These are phyloP conservation scores for Lyophyllum atratum DNA, from an alignment of 768 basidiomycete species.

Conservation along the genomic window DNA sequence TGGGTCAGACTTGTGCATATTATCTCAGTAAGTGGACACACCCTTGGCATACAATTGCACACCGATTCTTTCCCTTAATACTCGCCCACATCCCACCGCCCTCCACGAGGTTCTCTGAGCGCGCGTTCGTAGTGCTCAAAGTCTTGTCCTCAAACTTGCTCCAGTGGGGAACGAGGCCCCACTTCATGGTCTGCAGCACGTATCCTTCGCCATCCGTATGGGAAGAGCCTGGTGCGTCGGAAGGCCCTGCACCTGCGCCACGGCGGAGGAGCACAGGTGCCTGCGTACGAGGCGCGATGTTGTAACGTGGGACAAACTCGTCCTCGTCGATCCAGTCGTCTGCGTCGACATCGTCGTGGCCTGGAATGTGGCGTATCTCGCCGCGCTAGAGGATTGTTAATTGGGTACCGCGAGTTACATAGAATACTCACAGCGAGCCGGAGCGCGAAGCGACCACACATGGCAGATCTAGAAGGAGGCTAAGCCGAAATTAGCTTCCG, in stretches of 20 bases:
- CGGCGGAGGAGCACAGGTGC: conserved; percentile 73
- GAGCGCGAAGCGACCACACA: conserved; percentile 70
- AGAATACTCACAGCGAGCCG: conserved; percentile 41
- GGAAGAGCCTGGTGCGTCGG: neutral
- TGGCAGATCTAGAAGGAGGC: conserved; percentile 22
- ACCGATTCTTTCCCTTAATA: conserved; percentile 81
- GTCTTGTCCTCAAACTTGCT: conserved; percentile 70
- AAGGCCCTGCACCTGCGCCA: conserved; percentile 16
- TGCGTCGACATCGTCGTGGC: conserved; percentile 43
- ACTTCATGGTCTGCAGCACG: conserved; percentile 82
- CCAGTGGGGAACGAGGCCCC: conserved; percentile 90
- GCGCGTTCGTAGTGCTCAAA: conserved; percentile 88
- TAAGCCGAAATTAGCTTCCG: neutral
- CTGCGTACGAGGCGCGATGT: conserved; percentile 80
- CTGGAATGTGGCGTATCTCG: conserved; percentile 46
- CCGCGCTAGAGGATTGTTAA: conserved; percentile 27
- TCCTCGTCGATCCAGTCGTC: conserved; percentile 64
- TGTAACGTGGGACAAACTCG: conserved; percentile 68
- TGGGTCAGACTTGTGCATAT: too few species aligned
- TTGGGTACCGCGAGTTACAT: neutral
- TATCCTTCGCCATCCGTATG: conserved; percentile 20
- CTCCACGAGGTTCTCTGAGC: conserved; percentile 76
- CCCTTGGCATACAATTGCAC: conserved; percentile 83
- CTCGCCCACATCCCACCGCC: conserved; percentile 84
- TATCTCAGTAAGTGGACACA: conserved; percentile 7